Conservation (phyloP, 192 early-diverging fungal species). For the Haplosporangium gracile region DNA sequence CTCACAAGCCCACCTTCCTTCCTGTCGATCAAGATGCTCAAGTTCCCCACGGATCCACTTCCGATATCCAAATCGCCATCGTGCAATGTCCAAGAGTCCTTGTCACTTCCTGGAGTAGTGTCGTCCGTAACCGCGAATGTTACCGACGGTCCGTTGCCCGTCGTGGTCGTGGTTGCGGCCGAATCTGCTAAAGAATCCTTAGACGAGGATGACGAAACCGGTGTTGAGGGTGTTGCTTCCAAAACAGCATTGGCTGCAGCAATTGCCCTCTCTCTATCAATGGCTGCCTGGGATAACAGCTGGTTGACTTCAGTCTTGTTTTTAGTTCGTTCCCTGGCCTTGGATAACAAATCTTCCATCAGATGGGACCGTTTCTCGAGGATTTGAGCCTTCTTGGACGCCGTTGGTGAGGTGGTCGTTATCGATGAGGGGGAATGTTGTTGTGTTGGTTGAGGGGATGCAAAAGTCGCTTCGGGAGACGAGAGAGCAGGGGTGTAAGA, state of each 20-base stretch:
- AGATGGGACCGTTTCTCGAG: conserved; percentile 39
- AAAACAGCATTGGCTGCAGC: neutral
- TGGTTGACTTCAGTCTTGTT: conserved; percentile 13
- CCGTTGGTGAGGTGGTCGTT: conserved; percentile 11
- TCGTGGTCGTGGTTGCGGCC: neutral
- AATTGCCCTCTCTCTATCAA: conserved; percentile 17
- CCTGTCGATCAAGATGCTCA: conserved; percentile 5
- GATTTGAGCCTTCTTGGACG: conserved; percentile 14
- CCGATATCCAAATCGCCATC: neutral
- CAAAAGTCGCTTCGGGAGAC: conserved; percentile 21
- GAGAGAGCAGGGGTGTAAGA: conserved; percentile 44
- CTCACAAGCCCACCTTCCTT: conserved; percentile 23
- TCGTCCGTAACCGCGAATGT: conserved; percentile 31
- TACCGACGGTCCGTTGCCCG: conserved; percentile 11
- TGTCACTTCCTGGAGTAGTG: conserved; percentile 1
- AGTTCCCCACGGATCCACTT: neutral
- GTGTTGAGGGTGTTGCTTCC: neutral
- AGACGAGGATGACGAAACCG: neutral
- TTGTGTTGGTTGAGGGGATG: conserved; percentile 2
- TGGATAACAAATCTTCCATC: conserved; percentile 26
- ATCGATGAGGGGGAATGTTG: neutral
- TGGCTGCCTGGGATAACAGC: neutral
- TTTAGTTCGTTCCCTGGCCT: conserved; percentile 36
- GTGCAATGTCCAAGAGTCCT: neutral
- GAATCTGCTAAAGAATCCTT: neutral